Evolutionary conservation across 805 yeast genomes (phyloP), one percentile per base, ranked within the genome.

Genomic region (Starmerella bombicola): DNA sequence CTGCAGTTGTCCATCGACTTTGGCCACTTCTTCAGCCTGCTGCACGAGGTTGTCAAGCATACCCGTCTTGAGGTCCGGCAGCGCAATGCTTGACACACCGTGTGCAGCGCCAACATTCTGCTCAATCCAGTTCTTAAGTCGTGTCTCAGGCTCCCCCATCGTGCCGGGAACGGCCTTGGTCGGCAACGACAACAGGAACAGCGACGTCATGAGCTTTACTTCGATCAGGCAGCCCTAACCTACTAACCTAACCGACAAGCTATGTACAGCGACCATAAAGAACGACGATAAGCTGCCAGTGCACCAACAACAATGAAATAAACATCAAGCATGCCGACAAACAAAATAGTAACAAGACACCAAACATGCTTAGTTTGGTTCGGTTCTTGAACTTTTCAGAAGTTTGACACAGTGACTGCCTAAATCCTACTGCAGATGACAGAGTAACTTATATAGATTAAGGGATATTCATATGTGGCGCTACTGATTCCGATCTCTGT

Each of bases 51-150:
- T 78, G 62, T 91, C 99, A 56, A 91, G 71, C 10, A 97, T 86
- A 22, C 96, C 96, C 48, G 91, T 83, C 61, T 91, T 88, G 63
- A 91, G 88, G 47, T 70, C 75, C 6, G 97, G 97, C 38, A 85
- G 67, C 26, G 67, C 65, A 43, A 80, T 72, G 41, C 69, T 64
- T 40, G 68, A 60, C 25, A 82, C 66, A 36, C 73, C 76, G 30
- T 71, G 68, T 50, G 66, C 69, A 32, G 54, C 50, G 16, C 54
- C 54, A 26, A 58, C 33, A 24, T 57, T 47, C 33, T 51, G 50
- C 43, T 48, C 50, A 31, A 59, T 42, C 64, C 64, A 60, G 32
- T 49, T 47, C 44, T 57, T 55, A 43, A 60, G 49, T 46, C 59
- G 58, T 19, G 61, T 56, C 50, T 60, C 62, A 4, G 65, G 63